These are phyloP conservation scores for Plantago rigida DNA, from an alignment of 305 asterid species.

Conservation along the genomic window DNA sequence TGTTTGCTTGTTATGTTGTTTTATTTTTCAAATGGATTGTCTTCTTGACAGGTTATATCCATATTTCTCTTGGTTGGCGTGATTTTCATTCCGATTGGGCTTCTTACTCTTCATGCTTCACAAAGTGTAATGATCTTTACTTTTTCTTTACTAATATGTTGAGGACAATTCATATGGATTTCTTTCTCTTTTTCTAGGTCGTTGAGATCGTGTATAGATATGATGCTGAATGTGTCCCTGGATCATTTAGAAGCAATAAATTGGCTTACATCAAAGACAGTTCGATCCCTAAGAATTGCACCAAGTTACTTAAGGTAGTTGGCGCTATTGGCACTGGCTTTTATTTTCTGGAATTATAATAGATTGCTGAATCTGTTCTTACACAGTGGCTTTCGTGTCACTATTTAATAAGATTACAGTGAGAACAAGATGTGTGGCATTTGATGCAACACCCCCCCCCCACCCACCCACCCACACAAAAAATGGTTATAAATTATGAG, in stretches of 20 bases:
- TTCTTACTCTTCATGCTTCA: conserved; percentile 55
- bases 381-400: no score
- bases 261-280: conserved; percentile 48
- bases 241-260: conserved; percentile 40
- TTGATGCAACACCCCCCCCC: no score
- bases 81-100: conserved; percentile 56
- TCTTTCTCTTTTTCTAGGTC: conserved; percentile 37
- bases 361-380: no score
- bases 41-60: conserved; percentile 49
- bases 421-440: no score
- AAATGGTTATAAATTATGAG: no score
- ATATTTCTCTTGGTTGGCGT: conserved; percentile 49
- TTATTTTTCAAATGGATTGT: conserved; percentile 14
- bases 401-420: no score
- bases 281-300: conserved; percentile 57
- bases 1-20: neutral
- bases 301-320: conserved; percentile 45
- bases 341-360: neutral
- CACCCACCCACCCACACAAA: no score
- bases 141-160: conserved; percentile 3
- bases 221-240: conserved; percentile 61
- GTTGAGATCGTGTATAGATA: conserved; percentile 60
- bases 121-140: conserved; percentile 40
- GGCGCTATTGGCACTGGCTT: neutral
- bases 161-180: neutral